Conservation (phyloP, 169 alveolate species). For the Plasmodium yoelii region DNA sequence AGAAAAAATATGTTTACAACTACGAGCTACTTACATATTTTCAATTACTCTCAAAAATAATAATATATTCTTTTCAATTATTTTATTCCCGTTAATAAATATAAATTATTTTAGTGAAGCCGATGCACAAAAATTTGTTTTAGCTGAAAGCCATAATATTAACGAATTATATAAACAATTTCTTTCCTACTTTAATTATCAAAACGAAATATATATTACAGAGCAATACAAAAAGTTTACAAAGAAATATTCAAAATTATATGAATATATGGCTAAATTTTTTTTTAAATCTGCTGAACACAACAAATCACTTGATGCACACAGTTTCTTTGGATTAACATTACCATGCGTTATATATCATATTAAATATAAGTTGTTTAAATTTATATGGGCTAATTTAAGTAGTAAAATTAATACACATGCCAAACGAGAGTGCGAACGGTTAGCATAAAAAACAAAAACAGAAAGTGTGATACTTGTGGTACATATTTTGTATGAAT, state of each 20-base stretch:
- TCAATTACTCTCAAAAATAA: conserved; percentile 56
- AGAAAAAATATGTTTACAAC: conserved; percentile 57
- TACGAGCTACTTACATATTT: conserved; percentile 60
- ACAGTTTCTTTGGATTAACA: conserved; percentile 65
- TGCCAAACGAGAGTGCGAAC: conserved; percentile 13
- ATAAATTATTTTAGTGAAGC: conserved; percentile 58
- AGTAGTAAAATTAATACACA: conserved; percentile 15
- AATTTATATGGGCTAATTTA: conserved; percentile 38
- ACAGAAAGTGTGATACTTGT: neutral
- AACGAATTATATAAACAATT: conserved; percentile 34
- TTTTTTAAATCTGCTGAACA: conserved; percentile 39
- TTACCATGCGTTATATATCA: conserved; percentile 67
- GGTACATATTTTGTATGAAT: neutral
- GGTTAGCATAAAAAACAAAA: conserved; percentile 13
- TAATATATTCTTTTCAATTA: conserved; percentile 40
- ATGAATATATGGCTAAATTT: conserved; percentile 24
- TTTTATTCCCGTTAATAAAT: conserved; percentile 40
- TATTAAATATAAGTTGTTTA: conserved; percentile 55
- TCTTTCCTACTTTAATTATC: conserved; percentile 25
- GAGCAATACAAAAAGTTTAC: conserved; percentile 41
- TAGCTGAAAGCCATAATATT: conserved; percentile 69
- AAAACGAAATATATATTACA: conserved; percentile 4
- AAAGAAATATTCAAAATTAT: conserved; percentile 17
- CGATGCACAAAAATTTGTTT: conserved; percentile 49
- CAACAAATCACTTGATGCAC: conserved; percentile 35